A percentile compares a stretch with the other conserved stretches of the same genome.
phyloP scores from a whole-genome alignment of 768 basidiomycete species.

The Coprinopsis sp. region DNA sequence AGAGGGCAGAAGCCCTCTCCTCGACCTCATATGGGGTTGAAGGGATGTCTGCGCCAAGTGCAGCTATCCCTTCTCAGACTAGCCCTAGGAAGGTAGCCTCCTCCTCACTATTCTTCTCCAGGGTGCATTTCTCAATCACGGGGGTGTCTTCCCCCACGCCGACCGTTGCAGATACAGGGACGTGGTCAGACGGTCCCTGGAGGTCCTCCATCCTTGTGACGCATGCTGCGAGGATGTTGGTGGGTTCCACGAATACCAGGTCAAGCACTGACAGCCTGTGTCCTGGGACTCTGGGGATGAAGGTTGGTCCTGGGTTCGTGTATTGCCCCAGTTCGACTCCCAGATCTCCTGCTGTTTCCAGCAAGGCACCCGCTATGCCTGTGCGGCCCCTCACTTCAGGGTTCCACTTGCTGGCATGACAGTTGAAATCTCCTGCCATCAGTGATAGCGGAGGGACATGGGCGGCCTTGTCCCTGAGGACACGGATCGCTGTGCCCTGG shows the following conservation, averaged over 20 bases:
- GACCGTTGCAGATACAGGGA: background rate
- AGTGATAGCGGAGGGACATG: background rate
- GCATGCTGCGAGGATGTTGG: background rate
- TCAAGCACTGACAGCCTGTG: background rate
- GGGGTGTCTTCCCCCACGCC: background rate
- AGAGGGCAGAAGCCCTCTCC: background rate
- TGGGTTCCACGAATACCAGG: background rate
- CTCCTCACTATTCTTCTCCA: background rate
- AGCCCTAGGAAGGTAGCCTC: background rate
- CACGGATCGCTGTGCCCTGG: background rate
- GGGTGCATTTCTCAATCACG: background rate
- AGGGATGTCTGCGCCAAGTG: background rate
- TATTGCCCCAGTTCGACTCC: background rate
- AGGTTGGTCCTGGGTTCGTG: too few species aligned
- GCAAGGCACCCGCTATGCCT: background rate
- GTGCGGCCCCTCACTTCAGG: background rate
- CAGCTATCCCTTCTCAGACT: background rate
- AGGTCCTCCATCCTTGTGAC: background rate
- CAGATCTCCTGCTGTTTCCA: background rate
- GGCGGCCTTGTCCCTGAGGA: background rate
- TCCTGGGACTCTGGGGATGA: background rate
- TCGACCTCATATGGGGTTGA: background rate
- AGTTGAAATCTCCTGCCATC: background rate
- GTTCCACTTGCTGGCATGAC: background rate
- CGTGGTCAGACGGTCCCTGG: background rate